A percentile compares a stretch with the other conserved stretches of the same genome.
phyloP scores from a whole-genome alignment of 305 asterid species.

The Fraxinus sp. region DNA sequence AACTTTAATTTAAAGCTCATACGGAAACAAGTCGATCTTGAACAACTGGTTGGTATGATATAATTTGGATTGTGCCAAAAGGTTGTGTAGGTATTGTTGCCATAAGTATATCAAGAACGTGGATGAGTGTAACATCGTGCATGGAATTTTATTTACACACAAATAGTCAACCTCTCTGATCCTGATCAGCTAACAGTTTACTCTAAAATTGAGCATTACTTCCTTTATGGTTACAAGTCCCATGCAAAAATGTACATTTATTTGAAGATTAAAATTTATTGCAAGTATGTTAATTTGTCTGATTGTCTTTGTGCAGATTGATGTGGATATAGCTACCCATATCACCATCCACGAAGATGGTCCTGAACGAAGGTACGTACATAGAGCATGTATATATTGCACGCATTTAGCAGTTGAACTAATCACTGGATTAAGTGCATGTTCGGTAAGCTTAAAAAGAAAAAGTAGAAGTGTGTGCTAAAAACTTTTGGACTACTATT shows the following conservation, averaged over 20 bases:
- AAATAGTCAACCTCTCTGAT: not conserved
- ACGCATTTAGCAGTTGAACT: not conserved
- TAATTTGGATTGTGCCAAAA: not conserved
- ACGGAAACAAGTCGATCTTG: not conserved
- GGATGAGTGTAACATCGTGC: not conserved
- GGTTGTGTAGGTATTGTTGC: not conserved
- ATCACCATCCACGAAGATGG: conserved; percentile 64
- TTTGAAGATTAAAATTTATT: conserved; percentile 7
- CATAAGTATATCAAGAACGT: not conserved
- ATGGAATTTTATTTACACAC: not conserved
- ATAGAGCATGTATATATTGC: not conserved
- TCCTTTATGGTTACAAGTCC: not conserved
- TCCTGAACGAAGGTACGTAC: conserved; percentile 64
- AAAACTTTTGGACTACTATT: not conserved
- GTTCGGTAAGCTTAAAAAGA: not conserved
- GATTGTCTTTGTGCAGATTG: conserved; percentile 50
- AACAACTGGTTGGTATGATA: not conserved
- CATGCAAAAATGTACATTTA: not conserved
- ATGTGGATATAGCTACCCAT: conserved; percentile 75
- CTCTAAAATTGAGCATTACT: not conserved
- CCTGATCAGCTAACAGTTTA: not conserved
- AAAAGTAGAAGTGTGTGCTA: not conserved
- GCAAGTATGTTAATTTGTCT: not conserved
- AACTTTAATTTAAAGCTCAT: not conserved
- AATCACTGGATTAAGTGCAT: not conserved